Conservation (phyloP, 164 flowering plant species). For the Sedum album region DNA sequence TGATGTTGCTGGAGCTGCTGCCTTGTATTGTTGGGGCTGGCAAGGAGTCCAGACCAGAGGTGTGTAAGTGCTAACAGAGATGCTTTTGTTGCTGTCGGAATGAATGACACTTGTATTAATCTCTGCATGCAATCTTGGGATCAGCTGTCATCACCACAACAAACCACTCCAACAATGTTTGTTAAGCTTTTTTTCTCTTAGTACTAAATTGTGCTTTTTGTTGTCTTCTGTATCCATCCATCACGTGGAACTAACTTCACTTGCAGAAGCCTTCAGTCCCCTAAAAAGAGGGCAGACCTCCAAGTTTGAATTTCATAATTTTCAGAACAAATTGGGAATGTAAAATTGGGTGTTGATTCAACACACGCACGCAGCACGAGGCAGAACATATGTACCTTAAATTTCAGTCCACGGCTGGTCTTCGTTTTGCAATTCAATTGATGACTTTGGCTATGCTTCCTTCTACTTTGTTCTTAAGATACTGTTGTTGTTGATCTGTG, state of each 20-base stretch:
- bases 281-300: neutral
- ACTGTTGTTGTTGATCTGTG: too few relatives aligned
- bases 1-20: neutral
- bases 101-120: constrained; percentile 1
- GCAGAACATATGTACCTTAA: too few relatives aligned
- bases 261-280: too few relatives aligned
- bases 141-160: constrained; percentile 3
- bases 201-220: neutral
- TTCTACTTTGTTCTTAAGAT: too few relatives aligned
- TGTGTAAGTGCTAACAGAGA: too few relatives aligned
- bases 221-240: neutral
- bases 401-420: too few relatives aligned
- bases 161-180: neutral
- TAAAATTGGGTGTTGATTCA: too few relatives aligned
- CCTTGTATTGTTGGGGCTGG: neutral
- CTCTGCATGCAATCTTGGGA: neutral
- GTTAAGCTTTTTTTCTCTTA: neutral
- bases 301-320: neutral
- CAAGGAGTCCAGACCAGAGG: too few relatives aligned
- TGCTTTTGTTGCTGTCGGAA: too few relatives aligned
- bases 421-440: neutral
- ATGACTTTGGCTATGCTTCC: too few relatives aligned
- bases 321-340: neutral
- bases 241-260: neutral
- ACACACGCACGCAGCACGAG: too few relatives aligned